These are phyloP conservation scores for Bathelium albidoporum DNA, from an alignment of 495 filamentous ascomycete genomes.

Conservation along the genomic window DNA sequence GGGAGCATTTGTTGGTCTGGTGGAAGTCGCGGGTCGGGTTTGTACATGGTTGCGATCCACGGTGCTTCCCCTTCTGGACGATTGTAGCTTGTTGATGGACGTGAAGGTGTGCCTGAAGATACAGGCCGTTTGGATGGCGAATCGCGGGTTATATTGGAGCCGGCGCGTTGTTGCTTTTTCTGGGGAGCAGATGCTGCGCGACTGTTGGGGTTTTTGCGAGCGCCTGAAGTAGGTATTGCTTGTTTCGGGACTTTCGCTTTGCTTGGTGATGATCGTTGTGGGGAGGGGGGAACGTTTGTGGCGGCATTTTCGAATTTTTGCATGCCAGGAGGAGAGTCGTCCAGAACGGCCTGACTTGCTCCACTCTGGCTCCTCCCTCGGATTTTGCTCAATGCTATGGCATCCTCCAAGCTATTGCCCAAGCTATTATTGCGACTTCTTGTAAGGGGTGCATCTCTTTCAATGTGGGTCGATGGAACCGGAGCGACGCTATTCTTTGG, in stretches of 20 bases:
- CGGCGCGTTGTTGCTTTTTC: conserved; percentile 9
- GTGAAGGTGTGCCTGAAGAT: conserved; percentile 27
- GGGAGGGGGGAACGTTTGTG: conserved; percentile 38
- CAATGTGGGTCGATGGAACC: conserved; percentile 57
- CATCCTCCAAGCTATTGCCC: conserved; percentile 51
- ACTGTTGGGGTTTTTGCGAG: conserved; percentile 15
- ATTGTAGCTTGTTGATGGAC: conserved; percentile 52
- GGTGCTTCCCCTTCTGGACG: conserved; percentile 90
- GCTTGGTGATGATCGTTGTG: conserved; percentile 34
- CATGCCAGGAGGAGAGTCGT: conserved; percentile 21
- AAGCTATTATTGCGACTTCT: conserved; percentile 48
- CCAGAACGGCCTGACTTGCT: conserved; percentile 46
- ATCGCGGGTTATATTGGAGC: background rate
- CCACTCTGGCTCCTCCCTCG: conserved; percentile 65
- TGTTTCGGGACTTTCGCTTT: conserved; percentile 28
- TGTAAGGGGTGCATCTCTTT: conserved; percentile 57
- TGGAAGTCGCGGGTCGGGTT: conserved; percentile 86
- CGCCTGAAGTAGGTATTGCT: conserved; percentile 23
- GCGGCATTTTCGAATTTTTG: background rate
- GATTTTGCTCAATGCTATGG: conserved; percentile 45
- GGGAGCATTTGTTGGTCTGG: conserved; percentile 93
- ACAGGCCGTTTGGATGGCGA: background rate
- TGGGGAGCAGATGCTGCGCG: conserved; percentile 8
- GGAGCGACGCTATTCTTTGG: conserved; percentile 66
- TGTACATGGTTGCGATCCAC: conserved; percentile 91